Evolutionary conservation across 192 early-diverging fungal species (phyloP).

Genomic region (Pilobolus umbonatus): DNA sequence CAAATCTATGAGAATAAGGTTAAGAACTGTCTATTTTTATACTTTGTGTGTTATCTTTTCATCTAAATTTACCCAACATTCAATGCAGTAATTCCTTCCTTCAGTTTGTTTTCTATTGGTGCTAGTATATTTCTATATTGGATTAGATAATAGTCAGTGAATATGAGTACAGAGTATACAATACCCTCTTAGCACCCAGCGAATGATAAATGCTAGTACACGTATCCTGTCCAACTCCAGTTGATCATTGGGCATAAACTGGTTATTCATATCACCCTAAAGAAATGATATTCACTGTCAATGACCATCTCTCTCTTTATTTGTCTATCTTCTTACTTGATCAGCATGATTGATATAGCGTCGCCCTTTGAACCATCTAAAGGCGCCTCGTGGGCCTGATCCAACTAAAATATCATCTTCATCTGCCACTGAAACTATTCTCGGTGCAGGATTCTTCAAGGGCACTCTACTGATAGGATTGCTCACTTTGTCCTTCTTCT

Average conservation of each 20-base stretch:
- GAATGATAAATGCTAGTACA: conserved; percentile 26
- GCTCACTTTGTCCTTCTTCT: background rate
- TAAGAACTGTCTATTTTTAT: too few species aligned
- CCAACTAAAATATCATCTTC: background rate
- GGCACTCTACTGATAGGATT: background rate
- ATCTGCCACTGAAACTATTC: background rate
- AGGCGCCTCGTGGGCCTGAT: conserved; percentile 19
- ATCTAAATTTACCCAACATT: too few species aligned
- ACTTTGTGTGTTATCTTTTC: conserved; percentile 1
- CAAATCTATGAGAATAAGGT: conserved; percentile 8
- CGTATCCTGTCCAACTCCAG: conserved; percentile 26
- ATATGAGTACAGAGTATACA: background rate
- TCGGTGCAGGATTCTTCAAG: background rate
- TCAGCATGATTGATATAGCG: conserved; percentile 6
- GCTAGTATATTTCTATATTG: conserved; percentile 16
- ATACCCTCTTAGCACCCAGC: conserved; percentile 35
- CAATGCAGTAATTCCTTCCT: conserved; percentile 18
- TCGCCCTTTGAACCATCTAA: conserved; percentile 25
- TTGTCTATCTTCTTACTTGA: too few species aligned
- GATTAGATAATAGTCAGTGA: background rate
- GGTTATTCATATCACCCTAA: background rate
- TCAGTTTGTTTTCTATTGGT: conserved; percentile 21
- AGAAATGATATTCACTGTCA: too few species aligned
- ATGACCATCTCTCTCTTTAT: too few species aligned
- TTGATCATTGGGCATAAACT: conserved; percentile 23